phyloP scores from a whole-genome alignment of 2,329 filamentous ascomycete genomes.

The Fusarium sp. region DNA sequence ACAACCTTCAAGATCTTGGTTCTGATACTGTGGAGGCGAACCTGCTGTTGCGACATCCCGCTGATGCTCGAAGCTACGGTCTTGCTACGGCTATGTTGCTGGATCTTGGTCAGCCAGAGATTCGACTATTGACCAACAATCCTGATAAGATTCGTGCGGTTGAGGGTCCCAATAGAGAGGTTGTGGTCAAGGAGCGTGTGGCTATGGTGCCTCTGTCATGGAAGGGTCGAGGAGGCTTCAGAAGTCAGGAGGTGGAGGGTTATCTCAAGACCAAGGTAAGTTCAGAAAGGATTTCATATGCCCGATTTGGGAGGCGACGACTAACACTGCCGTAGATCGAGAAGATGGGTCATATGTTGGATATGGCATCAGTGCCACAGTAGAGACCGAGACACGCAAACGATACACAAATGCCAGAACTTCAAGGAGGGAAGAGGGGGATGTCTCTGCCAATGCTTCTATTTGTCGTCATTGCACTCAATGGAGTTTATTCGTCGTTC shows the following conservation, averaged over 20 bases:
- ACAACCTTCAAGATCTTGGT: constrained; percentile 95
- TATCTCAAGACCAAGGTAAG: constrained; percentile 94
- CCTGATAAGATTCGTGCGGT: constrained; percentile 96
- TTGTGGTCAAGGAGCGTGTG: constrained; percentile 88
- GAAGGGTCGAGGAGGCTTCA: constrained; percentile 86
- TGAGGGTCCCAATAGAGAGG: constrained; percentile 88
- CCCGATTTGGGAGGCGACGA: background rate
- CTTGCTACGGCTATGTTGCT: constrained; percentile 94
- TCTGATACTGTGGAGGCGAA: constrained; percentile 99
- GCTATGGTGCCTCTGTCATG: constrained; percentile 96
- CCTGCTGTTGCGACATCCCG: constrained; percentile 87
- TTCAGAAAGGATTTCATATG: background rate
- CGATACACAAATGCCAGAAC: background rate
- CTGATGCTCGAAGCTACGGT: constrained; percentile 94
- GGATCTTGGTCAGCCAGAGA: constrained; percentile 83
- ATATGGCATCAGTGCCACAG: constrained; percentile 58
- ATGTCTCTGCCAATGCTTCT: background rate
- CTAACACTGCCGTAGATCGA: constrained; percentile 71
- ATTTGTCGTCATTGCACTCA: constrained; percentile 25
- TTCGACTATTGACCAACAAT: constrained; percentile 93
- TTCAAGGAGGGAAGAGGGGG: background rate
- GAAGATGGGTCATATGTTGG: constrained; percentile 87
- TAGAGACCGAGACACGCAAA: constrained; percentile 5
- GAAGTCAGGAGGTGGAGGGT: constrained; percentile 88
- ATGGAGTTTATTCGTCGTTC: constrained; percentile 41